These are phyloP conservation scores for Paraphoma chrysanthemicola DNA, from an alignment of 2,329 filamentous ascomycete genomes.

Conservation along the genomic window DNA sequence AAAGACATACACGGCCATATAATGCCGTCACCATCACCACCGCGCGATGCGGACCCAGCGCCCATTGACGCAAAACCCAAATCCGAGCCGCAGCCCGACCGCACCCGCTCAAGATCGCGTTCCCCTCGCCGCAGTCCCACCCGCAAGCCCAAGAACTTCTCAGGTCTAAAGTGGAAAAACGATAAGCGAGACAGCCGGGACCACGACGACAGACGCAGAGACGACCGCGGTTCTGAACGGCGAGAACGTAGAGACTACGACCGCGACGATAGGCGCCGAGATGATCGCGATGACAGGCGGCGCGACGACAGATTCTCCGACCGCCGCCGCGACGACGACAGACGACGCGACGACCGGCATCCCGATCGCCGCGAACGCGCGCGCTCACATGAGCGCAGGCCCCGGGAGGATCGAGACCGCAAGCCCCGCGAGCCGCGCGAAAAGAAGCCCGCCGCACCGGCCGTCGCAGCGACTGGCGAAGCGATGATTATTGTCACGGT, in stretches of 20 bases:
- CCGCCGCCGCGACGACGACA: slow-evolving; percentile 7
- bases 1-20: background rate
- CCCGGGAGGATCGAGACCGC: slow-evolving; percentile 19
- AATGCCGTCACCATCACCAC: slow-evolving; percentile 26
- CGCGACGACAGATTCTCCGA: slow-evolving; percentile 16
- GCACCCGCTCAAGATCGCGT: slow-evolving; percentile 37
- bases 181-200: slow-evolving; percentile 35
- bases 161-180: slow-evolving; percentile 67
- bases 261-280: slow-evolving; percentile 14
- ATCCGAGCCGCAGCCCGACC: slow-evolving; percentile 8
- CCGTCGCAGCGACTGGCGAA: slow-evolving; percentile 55
- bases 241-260: slow-evolving; percentile 19
- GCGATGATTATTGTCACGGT: slow-evolving; percentile 94
- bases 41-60: slow-evolving; percentile 8
- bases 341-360: slow-evolving; percentile 15
- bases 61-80: background rate
- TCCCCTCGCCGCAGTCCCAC: slow-evolving; percentile 35
- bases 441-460: slow-evolving; percentile 36
- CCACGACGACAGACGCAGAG: slow-evolving; percentile 50
- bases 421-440: slow-evolving; percentile 41
- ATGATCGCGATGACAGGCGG: slow-evolving; percentile 52
- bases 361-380: background rate
- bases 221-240: slow-evolving; percentile 44
- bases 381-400: slow-evolving; percentile 4
- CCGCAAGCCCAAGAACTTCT: slow-evolving; percentile 48